phyloP scores from a whole-genome alignment of 768 basidiomycete species.

The Leccinum uliginosum region DNA sequence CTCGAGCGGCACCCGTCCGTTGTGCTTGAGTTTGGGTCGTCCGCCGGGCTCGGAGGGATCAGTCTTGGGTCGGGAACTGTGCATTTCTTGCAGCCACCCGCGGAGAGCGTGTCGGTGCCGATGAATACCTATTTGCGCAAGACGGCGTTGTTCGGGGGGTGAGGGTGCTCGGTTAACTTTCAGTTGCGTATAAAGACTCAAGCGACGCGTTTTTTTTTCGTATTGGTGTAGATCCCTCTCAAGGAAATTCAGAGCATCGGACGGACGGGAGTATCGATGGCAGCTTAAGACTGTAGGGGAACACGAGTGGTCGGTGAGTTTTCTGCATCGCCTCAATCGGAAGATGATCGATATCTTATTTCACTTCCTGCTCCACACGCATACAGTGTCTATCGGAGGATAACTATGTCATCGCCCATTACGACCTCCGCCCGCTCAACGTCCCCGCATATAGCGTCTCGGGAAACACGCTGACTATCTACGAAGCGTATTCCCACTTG shows the following conservation, averaged over 20 bases:
- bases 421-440: conserved; percentile 53
- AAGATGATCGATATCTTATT: neutral
- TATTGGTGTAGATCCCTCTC: conserved; percentile 49
- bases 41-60: conserved; percentile 56
- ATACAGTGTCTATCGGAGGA: conserved; percentile 52
- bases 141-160: conserved; percentile 65
- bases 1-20: conserved; percentile 50
- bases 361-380: neutral
- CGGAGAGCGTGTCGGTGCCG: conserved; percentile 40
- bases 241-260: conserved; percentile 63
- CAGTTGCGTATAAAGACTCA: neutral
- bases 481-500: conserved; percentile 50
- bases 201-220: neutral
- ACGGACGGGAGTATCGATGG: conserved; percentile 73
- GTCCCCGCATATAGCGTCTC: conserved; percentile 56
- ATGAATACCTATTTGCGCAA: conserved; percentile 66
- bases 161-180: conserved; percentile 17
- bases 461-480: conserved; percentile 58
- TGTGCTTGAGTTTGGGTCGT: conserved; percentile 52
- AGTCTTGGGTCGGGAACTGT: neutral
- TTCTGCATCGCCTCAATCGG: neutral
- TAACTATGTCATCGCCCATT: conserved; percentile 59
- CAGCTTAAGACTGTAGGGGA: conserved; percentile 47
- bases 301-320: conserved; percentile 75
- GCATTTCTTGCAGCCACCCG: conserved; percentile 43